Conservation (phyloP, 2,329 filamentous ascomycete genomes). For the Colletotrichum eremochloae region DNA sequence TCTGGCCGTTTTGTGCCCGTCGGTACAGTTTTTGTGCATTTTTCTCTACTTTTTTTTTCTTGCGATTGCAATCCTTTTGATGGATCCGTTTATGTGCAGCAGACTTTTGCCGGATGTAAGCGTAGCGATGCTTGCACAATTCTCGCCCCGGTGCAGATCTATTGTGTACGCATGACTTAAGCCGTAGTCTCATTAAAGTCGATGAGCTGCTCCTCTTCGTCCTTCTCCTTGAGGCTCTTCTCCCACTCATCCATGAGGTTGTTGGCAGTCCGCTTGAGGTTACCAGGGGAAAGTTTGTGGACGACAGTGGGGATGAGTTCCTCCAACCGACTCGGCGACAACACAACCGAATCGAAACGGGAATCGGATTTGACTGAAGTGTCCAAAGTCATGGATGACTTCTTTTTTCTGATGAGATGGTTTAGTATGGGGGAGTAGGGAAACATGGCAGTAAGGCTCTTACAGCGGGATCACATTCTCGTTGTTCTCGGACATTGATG, state of each 20-base stretch:
- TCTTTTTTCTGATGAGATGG: slow-evolving; percentile 50
- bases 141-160: neutral
- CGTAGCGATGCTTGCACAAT: neutral
- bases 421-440: slow-evolving; percentile 36
- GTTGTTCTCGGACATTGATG: slow-evolving; percentile 61
- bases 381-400: slow-evolving; percentile 48
- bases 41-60: slow-evolving; percentile 28
- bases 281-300: slow-evolving; percentile 79
- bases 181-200: slow-evolving; percentile 41
- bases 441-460: slow-evolving; percentile 48
- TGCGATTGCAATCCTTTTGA: slow-evolving; percentile 16
- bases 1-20: slow-evolving; percentile 30
- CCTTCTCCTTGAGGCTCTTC: slow-evolving; percentile 67
- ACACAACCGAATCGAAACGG: slow-evolving; percentile 34
- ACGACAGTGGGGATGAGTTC: slow-evolving; percentile 78
- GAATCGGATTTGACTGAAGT: slow-evolving; percentile 42
- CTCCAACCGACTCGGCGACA: slow-evolving; percentile 61
- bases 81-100: slow-evolving; percentile 11
- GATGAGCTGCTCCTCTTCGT: slow-evolving; percentile 35
- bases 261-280: slow-evolving; percentile 85
- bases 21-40: slow-evolving; percentile 31
- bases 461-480: slow-evolving; percentile 64
- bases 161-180: slow-evolving; percentile 9
- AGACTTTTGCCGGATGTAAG: neutral
- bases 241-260: slow-evolving; percentile 94